These are phyloP conservation scores for Zelopaecilomyces penicillatus DNA, from an alignment of 2,329 filamentous ascomycete genomes.

Conservation along the genomic window DNA sequence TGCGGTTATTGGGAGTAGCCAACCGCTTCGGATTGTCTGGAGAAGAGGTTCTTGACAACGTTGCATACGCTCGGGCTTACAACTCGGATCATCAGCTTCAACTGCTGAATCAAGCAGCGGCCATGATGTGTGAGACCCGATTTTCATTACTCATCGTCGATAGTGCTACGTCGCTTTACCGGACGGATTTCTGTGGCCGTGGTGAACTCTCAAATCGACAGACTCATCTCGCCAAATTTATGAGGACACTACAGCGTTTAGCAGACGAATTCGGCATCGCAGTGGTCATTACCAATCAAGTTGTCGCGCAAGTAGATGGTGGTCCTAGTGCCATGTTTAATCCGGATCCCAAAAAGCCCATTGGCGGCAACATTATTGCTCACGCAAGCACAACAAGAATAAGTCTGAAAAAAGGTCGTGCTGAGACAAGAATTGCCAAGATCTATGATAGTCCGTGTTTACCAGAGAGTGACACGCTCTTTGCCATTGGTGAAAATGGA, in stretches of 20 bases:
- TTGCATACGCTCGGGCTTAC: constrained; percentile 95
- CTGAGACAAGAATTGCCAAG: constrained; percentile 94
- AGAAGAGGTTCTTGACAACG: constrained; percentile 96
- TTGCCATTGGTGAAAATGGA: constrained; percentile 94
- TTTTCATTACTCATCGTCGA: constrained; percentile 95
- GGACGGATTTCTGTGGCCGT: constrained; percentile 93
- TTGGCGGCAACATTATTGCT: constrained; percentile 97
- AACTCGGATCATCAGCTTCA: constrained; percentile 98
- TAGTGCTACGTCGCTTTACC: constrained; percentile 88
- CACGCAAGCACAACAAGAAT: constrained; percentile 93
- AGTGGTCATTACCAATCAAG: constrained; percentile 97
- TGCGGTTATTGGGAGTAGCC: constrained; percentile 82
- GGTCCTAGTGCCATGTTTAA: constrained; percentile 98
- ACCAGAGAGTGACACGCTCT: constrained; percentile 91
- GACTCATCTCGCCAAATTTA: constrained; percentile 79
- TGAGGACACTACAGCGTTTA: constrained; percentile 73
- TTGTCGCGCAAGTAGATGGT: constrained; percentile 95
- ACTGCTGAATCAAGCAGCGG: constrained; percentile 84
- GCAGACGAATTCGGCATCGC: constrained; percentile 88
- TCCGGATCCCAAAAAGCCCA: constrained; percentile 97
- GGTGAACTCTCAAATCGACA: constrained; percentile 93
- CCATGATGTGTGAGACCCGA: constrained; percentile 99
- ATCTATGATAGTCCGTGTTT: constrained; percentile 98
- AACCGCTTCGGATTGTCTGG: constrained; percentile 91
- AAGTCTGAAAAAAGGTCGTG: constrained; percentile 90